Evolutionary conservation across 371 early-diverging fungal species (phyloP), one percentile per base, ranked within the genome.

Genomic region (Mortierella sp.): DNA sequence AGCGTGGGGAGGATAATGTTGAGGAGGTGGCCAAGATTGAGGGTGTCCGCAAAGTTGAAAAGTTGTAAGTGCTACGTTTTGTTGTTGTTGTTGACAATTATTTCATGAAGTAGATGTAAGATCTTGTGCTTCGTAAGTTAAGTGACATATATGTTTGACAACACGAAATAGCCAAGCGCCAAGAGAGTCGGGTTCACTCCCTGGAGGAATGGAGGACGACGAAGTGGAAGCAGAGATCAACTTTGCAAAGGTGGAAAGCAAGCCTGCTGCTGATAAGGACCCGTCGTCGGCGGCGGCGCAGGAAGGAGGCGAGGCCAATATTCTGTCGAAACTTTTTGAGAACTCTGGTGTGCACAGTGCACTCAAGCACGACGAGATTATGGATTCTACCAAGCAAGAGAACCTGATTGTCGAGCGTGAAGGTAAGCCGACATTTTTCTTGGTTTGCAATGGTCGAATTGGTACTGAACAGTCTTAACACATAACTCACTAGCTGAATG

Each of bases 321-420:
- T 98, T 6, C 87, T 98, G 24, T 79, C 91, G 14, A 93, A 92
- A 31, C 82, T 98, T 45, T 96, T 97, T 82, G 92, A 95, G 84
- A 94, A 93, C 88, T 93, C 95, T 0, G 97, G 97, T 0, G 93
- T 98, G 26, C 96, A 97, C 77, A 94, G 96, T 70, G 97, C 96
- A 0, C 82, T 98, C 31, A 89, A 96, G 71, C 98, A 98, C 80
- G 99, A 98, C 79, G 93, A 91, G 31, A 96, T 98, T 63, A 91
- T 97, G 88, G 93, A 94, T 60, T 90, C 94, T 19, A 88, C 89
- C 5, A 91, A 89, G 8, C 93, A 92, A 9, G 96, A 96, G 58
- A 77, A 88, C n/a, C 77, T 94, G 1, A 89, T 93, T 50, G 91
- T 97, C 13, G 95, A 96, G 73, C 89, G 90, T 26, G 97, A 98